Evolutionary conservation across 495 filamentous ascomycete species (phyloP).

Genomic region (Cenococcum geophilum): DNA sequence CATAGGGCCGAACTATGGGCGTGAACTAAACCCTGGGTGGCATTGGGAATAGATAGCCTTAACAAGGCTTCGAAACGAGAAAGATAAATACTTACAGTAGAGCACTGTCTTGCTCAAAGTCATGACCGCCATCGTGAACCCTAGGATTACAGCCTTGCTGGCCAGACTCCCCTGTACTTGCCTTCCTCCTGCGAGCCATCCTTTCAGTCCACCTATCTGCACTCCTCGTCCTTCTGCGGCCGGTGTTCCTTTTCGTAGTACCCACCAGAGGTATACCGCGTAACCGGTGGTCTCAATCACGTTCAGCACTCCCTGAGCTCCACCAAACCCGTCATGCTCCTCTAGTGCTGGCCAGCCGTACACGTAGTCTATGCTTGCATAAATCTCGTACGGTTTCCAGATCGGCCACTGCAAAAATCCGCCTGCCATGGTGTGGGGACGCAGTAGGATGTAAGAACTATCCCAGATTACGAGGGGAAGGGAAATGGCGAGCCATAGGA

Average conservation of each 20-base stretch:
- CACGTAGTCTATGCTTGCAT: constrained; percentile 72
- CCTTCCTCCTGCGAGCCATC: constrained; percentile 45
- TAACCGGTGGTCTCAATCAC: constrained; percentile 67
- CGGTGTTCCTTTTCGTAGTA: constrained; percentile 46
- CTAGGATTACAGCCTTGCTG: constrained; percentile 59
- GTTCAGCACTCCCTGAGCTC: constrained; percentile 70
- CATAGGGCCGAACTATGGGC: not conserved
- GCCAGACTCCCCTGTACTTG: constrained; percentile 54
- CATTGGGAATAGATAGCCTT: not conserved
- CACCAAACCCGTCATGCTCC: constrained; percentile 68
- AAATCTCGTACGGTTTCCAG: constrained; percentile 75
- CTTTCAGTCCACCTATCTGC: constrained; percentile 35
- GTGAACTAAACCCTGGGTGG: not conserved
- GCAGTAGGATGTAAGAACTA: constrained; percentile 68
- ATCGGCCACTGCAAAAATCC: constrained; percentile 67
- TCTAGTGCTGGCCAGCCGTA: constrained; percentile 79
- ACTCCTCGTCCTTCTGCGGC: constrained; percentile 30
- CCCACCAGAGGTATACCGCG: constrained; percentile 58
- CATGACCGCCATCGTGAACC: constrained; percentile 65
- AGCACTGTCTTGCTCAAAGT: constrained; percentile 83
- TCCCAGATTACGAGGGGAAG: constrained; percentile 83
- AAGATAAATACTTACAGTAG: constrained; percentile 58
- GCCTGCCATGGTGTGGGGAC: constrained; percentile 79
- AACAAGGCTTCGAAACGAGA: not conserved
- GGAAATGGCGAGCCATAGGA: constrained; percentile 72